A percentile compares a stretch with the other conserved stretches of the same genome.
phyloP scores from a whole-genome alignment of 192 early-diverging fungal genomes.

The Rhizophagus sp. region DNA sequence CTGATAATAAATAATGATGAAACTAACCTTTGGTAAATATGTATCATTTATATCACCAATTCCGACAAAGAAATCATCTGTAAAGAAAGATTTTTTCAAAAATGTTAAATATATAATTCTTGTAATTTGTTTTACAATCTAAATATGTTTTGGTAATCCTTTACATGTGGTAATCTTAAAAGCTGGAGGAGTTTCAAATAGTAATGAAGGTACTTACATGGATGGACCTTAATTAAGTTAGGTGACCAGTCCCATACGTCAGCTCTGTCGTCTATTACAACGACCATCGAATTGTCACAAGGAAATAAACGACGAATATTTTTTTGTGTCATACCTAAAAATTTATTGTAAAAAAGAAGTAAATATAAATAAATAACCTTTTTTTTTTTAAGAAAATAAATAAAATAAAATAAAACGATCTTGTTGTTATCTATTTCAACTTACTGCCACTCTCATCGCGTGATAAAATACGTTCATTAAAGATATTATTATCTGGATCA shows the following conservation, averaged over 20 bases:
- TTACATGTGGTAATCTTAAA: no score
- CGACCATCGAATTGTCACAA: slow-evolving; percentile 94
- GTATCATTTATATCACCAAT: slow-evolving; percentile 96
- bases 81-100: background rate
- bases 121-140: background rate
- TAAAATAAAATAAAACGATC: no score
- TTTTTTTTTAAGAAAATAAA: no score
- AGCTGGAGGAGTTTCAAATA: no score
- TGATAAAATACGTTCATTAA: slow-evolving; percentile 88
- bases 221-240: slow-evolving; percentile 85
- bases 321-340: slow-evolving; percentile 72
- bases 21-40: slow-evolving; percentile 47
- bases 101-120: slow-evolving; percentile 5
- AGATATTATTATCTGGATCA: slow-evolving; percentile 78
- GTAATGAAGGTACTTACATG: no score
- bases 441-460: slow-evolving; percentile 89
- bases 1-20: background rate
- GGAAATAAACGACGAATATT: slow-evolving; percentile 87
- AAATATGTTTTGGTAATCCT: no score
- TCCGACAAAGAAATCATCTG: slow-evolving; percentile 92
- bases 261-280: slow-evolving; percentile 91
- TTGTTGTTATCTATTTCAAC: slow-evolving; percentile 11
- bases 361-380: no score
- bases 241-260: slow-evolving; percentile 95
- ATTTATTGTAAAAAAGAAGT: background rate